Base-by-base conservation (phyloP, 306 rosid species). In the Rosa lucieae region DNA sequence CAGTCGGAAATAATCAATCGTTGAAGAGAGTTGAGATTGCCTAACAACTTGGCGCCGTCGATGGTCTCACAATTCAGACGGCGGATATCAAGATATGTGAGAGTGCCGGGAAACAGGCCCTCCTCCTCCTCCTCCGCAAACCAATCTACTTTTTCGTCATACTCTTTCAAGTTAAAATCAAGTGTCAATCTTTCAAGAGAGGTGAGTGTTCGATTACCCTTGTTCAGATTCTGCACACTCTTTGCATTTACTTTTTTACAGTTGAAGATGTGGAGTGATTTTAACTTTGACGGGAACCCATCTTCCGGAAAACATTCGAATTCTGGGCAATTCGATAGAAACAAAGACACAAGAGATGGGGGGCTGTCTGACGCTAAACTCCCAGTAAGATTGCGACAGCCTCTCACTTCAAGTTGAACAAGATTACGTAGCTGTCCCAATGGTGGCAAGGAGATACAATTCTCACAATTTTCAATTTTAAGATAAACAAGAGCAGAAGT, bases 241-340 rank as follows among this genome's bases (percentile, higher is more conserved):
- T 70, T 46, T 1, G 76, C 75, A 46, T 72, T 12, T 10, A 85
- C 10, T 32, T 78, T 76, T 37, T 82, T 37, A 71, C 85, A 76
- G 0, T 3, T 0, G 0, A 0, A 0, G 65, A 58, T 21, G 1
- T 2, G 0, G 21, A 58, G 65, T 58, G 14, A 0, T 18, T 6
- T 8, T 12, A 53, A 18, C 8, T 39, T 80, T 26, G 20, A 3
- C 43, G 84, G 79, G 32, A 80, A 77, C 26, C 77, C 82, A 21
- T 61, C 83, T 11, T 47, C 17, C 2, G 81, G 56, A 52, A 75
- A 66, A 2, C 43, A 80, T 40, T 82, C 79, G 32, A 86, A 13
- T 21, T 80, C 42, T 62, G 73, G 82, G 73, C 89, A 83, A 3
- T 1, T 0, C 1, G 0, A 0, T 5, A 52, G 2, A 8, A 0